A percentile compares a stretch with the other conserved stretches of the same genome.
phyloP scores from a whole-genome alignment of 805 yeast species.

The Peterozyma xylosa region DNA sequence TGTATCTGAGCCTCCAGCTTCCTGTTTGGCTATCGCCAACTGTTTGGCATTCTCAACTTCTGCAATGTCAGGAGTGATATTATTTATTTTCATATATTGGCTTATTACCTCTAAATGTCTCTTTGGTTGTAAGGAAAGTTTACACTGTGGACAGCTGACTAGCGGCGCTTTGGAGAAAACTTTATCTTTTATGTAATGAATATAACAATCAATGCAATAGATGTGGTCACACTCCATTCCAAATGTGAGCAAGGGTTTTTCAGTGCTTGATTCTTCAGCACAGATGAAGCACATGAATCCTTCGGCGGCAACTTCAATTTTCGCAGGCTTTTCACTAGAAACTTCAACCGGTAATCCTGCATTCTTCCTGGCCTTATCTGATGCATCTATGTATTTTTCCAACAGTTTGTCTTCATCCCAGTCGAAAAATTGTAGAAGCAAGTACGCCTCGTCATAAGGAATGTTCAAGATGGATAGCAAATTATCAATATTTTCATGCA shows the following conservation, averaged over 20 bases:
- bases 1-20: neutral
- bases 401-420: slow-evolving; percentile 56
- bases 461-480: slow-evolving; percentile 29
- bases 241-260: slow-evolving; percentile 29
- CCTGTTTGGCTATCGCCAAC: neutral
- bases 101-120: slow-evolving; percentile 26
- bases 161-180: slow-evolving; percentile 31
- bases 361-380: slow-evolving; percentile 16
- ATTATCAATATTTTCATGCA: slow-evolving; percentile 18
- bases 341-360: slow-evolving; percentile 24
- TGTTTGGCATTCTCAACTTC: slow-evolving; percentile 10
- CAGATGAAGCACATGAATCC: slow-evolving; percentile 60
- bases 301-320: slow-evolving; percentile 13
- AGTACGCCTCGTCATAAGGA: slow-evolving; percentile 29
- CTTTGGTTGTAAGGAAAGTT: slow-evolving; percentile 29
- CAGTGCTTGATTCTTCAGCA: slow-evolving; percentile 42
- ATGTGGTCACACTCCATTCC: slow-evolving; percentile 62
- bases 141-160: slow-evolving; percentile 64
- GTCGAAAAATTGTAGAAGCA: slow-evolving; percentile 37
- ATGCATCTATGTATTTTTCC: slow-evolving; percentile 44
- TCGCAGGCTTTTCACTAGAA: slow-evolving; percentile 19
- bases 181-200: slow-evolving; percentile 44
- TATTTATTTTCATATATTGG: slow-evolving; percentile 11
- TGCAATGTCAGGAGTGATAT: slow-evolving; percentile 6
- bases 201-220: slow-evolving; percentile 66